A percentile compares a stretch with the other conserved stretches of the same genome.
These are phyloP conservation scores for Leccinellum luteum DNA, from an alignment of 768 basidiomycete species.

Conservation along the genomic window DNA sequence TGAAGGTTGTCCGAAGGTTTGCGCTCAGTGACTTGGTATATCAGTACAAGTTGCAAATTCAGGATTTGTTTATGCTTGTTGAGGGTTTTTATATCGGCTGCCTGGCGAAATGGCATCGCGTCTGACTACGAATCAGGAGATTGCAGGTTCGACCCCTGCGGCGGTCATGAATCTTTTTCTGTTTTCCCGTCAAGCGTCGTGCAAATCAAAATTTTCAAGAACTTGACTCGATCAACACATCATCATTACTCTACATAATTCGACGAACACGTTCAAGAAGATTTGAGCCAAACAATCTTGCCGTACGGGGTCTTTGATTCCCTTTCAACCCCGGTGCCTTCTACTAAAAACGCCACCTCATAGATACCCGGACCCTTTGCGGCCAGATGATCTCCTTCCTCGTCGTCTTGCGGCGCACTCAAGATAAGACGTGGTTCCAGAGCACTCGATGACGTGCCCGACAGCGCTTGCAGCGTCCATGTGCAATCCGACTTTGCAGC, in stretches of 20 bases:
- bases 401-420: conserved; percentile 33
- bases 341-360: conserved; percentile 52
- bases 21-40: too few species aligned
- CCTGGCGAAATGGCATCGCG: conserved; percentile 94
- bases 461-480: conserved; percentile 46
- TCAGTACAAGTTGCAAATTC: too few species aligned
- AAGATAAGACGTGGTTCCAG: conserved; percentile 35
- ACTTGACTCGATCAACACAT: too few species aligned
- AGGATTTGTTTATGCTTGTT: too few species aligned
- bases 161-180: conserved; percentile 21
- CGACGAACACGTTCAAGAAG: background rate
- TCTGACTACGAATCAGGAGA: conserved; percentile 94
- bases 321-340: conserved; percentile 29
- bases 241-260: too few species aligned
- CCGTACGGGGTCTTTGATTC: conserved; percentile 46
- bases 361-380: conserved; percentile 40
- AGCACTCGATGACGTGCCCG: background rate
- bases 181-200: too few species aligned
- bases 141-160: conserved; percentile 87
- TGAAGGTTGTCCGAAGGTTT: too few species aligned
- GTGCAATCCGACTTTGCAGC: conserved; percentile 21
- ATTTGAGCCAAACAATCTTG: conserved; percentile 42
- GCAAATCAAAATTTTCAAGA: too few species aligned
- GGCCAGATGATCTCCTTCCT: conserved; percentile 33
- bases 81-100: conserved; percentile 41